Conservation (phyloP, 305 asterid genomes). For the Andrographis paniculata region DNA sequence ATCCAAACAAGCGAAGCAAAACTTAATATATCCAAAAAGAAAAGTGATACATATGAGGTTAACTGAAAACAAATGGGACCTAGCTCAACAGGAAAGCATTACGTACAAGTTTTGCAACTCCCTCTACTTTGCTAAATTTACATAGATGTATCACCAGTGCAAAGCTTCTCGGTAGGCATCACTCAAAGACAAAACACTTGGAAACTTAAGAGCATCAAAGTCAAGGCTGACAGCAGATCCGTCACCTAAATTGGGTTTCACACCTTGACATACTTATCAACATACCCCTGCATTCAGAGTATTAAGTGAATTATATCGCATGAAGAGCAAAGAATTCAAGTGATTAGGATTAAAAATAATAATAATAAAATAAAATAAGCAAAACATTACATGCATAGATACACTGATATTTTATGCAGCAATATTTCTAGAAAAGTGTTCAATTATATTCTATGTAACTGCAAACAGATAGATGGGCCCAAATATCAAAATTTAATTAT, state of each 20-base stretch:
- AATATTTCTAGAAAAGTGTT: slow-evolving; percentile 4
- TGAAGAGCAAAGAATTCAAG: neutral
- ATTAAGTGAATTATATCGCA: slow-evolving; percentile 2
- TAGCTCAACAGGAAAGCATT: slow-evolving; percentile 22
- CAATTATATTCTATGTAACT: neutral
- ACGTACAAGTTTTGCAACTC: slow-evolving; percentile 23
- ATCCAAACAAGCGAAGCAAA: neutral
- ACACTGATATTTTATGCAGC: slow-evolving; percentile 2
- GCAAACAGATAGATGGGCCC: slow-evolving; percentile 13
- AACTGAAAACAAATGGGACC: slow-evolving; percentile 9
- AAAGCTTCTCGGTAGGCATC: slow-evolving; percentile 13
- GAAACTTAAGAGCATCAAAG: slow-evolving; percentile 7
- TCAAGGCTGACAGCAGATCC: slow-evolving; percentile 20
- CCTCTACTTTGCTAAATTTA: slow-evolving; percentile 23
- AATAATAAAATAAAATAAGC: neutral
- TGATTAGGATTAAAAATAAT: slow-evolving; percentile 10
- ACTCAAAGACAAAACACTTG: slow-evolving; percentile 15
- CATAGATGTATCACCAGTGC: slow-evolving; percentile 25
- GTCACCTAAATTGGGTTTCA: slow-evolving; percentile 24
- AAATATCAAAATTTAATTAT: slow-evolving; percentile 7
- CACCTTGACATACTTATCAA: slow-evolving; percentile 82
- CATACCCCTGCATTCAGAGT: slow-evolving; percentile 67
- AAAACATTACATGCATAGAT: neutral
- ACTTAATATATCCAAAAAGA: slow-evolving; percentile 3
- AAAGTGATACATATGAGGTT: slow-evolving; percentile 16